These are phyloP conservation scores for Ensete ventricosum DNA, from an alignment of 176 grass and related monocot species.

Conservation along the genomic window DNA sequence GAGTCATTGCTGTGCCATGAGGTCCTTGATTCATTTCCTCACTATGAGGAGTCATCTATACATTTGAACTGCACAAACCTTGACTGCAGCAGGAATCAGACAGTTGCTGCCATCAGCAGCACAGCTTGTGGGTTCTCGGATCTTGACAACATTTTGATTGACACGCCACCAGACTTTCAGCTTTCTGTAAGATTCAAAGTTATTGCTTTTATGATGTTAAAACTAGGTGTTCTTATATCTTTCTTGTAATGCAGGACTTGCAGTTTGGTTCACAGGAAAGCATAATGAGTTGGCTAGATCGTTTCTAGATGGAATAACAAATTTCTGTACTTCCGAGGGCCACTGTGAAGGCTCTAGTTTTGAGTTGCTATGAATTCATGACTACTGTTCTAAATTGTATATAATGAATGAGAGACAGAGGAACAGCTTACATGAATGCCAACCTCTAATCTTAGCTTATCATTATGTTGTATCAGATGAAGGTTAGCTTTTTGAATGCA, in stretches of 20 bases:
- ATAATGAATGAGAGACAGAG: too few species aligned
- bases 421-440: too few species aligned
- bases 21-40: conserved; percentile 38
- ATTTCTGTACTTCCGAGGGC: too few species aligned
- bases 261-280: conserved; percentile 80
- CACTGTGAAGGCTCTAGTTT: too few species aligned
- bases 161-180: conserved; percentile 50
- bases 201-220: background rate
- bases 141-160: conserved; percentile 32
- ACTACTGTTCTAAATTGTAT: background rate
- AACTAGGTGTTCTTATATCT: background rate
- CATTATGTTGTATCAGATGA: too few species aligned
- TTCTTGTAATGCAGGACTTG: conserved; percentile 43
- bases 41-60: conserved; percentile 2
- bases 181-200: conserved; percentile 42
- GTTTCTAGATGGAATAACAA: conserved; percentile 23
- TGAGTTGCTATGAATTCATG: background rate
- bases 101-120: conserved; percentile 12
- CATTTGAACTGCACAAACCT: conserved; percentile 32
- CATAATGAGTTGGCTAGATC: conserved; percentile 67
- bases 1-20: conserved; percentile 43
- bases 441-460: too few species aligned
- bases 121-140: conserved; percentile 30
- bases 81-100: conserved; percentile 23
- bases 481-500: too few species aligned